Evolutionary conservation across 2,329 filamentous ascomycete species (phyloP).

Genomic region (Ceratocystis albifundus): DNA sequence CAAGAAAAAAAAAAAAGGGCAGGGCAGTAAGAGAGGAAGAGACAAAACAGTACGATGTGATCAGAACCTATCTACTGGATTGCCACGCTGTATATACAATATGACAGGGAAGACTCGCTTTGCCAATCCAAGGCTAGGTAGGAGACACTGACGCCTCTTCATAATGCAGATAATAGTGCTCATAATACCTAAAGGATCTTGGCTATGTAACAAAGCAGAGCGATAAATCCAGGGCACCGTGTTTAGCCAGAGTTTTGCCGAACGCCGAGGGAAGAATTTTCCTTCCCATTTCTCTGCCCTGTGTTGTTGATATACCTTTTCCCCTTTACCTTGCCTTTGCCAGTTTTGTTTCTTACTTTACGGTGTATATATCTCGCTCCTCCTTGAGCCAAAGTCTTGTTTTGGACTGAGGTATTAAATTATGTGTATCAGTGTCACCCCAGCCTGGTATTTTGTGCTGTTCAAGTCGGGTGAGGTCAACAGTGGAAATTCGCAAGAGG

Average conservation of each 20-base stretch:
- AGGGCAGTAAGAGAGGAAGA: not conserved
- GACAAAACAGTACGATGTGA: not conserved
- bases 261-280: too few relatives aligned
- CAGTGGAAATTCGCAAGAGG: slow-evolving; percentile 11
- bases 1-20: too few relatives aligned
- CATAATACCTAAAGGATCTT: not conserved
- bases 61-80: not conserved
- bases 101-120: not conserved
- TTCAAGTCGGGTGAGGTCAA: slow-evolving; percentile 11
- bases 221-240: not conserved
- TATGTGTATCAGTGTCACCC: too few relatives aligned
- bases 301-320: too few relatives aligned
- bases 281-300: too few relatives aligned
- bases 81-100: not conserved
- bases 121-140: not conserved
- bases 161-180: not conserved
- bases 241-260: too few relatives aligned
- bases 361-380: too few relatives aligned
- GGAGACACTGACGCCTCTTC: too few relatives aligned
- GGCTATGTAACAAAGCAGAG: not conserved
- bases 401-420: too few relatives aligned
- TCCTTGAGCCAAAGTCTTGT: too few relatives aligned
- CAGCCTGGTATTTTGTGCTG: not conserved
- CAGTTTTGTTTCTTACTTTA: too few relatives aligned
- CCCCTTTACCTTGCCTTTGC: too few relatives aligned